phyloP scores from a whole-genome alignment of 495 filamentous ascomycete species.

The Trypethelium eluteriae region DNA sequence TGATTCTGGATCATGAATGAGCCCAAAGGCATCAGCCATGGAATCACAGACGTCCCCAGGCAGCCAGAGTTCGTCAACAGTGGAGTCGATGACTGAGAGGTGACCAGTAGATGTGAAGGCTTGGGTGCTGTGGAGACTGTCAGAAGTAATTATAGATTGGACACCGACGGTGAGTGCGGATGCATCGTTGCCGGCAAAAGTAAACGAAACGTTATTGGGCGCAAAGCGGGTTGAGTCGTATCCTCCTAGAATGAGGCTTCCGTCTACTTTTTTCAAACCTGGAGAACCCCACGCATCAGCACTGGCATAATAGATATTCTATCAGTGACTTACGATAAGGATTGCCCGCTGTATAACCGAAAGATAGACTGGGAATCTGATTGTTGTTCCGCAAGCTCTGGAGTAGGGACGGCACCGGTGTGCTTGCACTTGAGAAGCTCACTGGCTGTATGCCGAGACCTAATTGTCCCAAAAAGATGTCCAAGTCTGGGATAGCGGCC shows the following conservation, averaged over 20 bases:
- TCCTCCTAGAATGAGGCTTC: slow-evolving; percentile 16
- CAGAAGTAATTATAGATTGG: slow-evolving; percentile 13
- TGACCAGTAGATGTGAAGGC: slow-evolving; percentile 7
- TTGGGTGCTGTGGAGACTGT: neutral
- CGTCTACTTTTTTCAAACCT: slow-evolving; percentile 8
- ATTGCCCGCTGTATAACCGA: slow-evolving; percentile 34
- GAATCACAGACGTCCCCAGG: slow-evolving; percentile 4
- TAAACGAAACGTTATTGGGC: slow-evolving; percentile 12
- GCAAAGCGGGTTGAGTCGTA: slow-evolving; percentile 14
- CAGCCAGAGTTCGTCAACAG: slow-evolving; percentile 13
- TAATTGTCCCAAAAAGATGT: slow-evolving; percentile 49
- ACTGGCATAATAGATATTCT: neutral
- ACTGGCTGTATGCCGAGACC: slow-evolving; percentile 45
- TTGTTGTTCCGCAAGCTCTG: slow-evolving; percentile 18
- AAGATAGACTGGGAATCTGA: slow-evolving; percentile 28
- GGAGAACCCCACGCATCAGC: neutral
- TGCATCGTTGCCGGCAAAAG: slow-evolving; percentile 7
- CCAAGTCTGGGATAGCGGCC: slow-evolving; percentile 38
- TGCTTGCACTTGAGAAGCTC: slow-evolving; percentile 44
- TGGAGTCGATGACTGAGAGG: slow-evolving; percentile 13
- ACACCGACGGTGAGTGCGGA: slow-evolving; percentile 8
- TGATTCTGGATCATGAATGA: slow-evolving; percentile 8
- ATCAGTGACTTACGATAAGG: slow-evolving; percentile 19
- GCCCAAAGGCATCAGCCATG: slow-evolving; percentile 12
- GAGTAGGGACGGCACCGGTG: slow-evolving; percentile 42